Base-by-base conservation (phyloP, 73 alveolate species). In the Blepharisma japonicum region DNA sequence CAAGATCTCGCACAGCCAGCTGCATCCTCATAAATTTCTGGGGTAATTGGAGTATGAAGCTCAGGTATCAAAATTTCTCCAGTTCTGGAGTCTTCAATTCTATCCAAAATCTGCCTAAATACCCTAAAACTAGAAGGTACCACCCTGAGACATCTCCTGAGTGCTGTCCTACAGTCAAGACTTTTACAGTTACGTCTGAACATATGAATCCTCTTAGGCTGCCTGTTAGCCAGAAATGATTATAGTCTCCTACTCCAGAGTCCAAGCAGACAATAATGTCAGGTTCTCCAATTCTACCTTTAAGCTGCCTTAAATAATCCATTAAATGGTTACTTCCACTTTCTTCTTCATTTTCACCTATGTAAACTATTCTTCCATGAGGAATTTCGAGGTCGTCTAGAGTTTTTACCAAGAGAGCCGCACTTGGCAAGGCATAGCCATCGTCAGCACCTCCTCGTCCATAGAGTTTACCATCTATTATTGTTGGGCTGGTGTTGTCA, bases 381-480 rank as follows among this genome's bases (percentile, higher is more conserved):
- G 88, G 78, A 45, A 84, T 72, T 14, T 87, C 89, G 54, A 83
- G 92, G 20, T 61, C 81, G 67, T 89, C 78, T 3, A 77, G 47
- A 0, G 85, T 71, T 78, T 91, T 91, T 56, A 91, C 80, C 6
- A 89, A 49, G 53, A 85, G 81, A 48, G 86, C 86, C 20, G 90
- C 86, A 39, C 96, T 77, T 46, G 81, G 82, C 11, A 81, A 55
- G 14, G 90, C 77, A 77, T 76, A 88, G 9, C 97, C 96, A 81
- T 92, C 98, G 81, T 92, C 98, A 6, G 96, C 79, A 20, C 91
- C 91, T 6, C 98, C 98, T 71, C 98, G 76, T 38, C 96, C 98
- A 68, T 90, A 92, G 6, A 91, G 71, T 56, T 85, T 88, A 5
- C 89, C 94, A 61, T 85, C 92, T 55, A 68, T 56, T 5, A 92